Evolutionary conservation across 192 early-diverging fungal genomes (phyloP).

Genomic region (Coemansia sp.): DNA sequence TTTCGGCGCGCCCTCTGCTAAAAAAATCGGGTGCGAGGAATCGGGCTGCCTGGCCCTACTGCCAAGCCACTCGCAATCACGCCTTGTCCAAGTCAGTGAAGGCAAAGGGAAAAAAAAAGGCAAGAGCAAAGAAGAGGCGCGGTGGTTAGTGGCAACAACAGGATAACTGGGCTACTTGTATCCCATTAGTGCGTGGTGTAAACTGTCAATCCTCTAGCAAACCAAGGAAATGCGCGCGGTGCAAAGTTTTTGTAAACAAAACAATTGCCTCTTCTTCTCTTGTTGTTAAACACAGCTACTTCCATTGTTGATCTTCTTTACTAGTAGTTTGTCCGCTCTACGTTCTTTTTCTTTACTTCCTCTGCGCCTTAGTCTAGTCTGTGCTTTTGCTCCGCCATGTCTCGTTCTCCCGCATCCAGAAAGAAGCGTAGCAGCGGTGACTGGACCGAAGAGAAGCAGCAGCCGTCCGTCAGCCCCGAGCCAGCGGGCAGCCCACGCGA

Average conservation of each 20-base stretch:
- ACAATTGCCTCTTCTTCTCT: neutral
- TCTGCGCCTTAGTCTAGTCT: neutral
- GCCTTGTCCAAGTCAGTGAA: neutral
- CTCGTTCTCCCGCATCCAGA: neutral
- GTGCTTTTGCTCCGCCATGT: neutral
- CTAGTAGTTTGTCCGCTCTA: neutral
- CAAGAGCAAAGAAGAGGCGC: neutral
- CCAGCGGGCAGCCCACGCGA: neutral
- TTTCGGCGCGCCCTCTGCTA: neutral
- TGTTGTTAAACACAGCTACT: neutral
- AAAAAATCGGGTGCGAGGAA: neutral
- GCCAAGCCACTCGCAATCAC: neutral
- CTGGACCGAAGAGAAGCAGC: neutral
- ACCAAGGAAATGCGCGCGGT: neutral
- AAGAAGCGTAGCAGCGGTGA: slow-evolving; percentile 5
- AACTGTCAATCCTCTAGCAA: neutral
- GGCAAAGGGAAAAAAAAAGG: neutral
- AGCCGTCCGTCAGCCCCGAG: neutral
- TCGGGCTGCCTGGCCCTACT: neutral
- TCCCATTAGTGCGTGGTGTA: neutral
- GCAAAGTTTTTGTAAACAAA: neutral
- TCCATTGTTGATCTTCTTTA: neutral
- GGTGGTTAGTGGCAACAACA: neutral
- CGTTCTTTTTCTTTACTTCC: neutral
- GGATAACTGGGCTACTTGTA: neutral